These are phyloP conservation scores for Dothideomycetes sp. DNA, from an alignment of 2,329 filamentous ascomycete species.

Conservation along the genomic window DNA sequence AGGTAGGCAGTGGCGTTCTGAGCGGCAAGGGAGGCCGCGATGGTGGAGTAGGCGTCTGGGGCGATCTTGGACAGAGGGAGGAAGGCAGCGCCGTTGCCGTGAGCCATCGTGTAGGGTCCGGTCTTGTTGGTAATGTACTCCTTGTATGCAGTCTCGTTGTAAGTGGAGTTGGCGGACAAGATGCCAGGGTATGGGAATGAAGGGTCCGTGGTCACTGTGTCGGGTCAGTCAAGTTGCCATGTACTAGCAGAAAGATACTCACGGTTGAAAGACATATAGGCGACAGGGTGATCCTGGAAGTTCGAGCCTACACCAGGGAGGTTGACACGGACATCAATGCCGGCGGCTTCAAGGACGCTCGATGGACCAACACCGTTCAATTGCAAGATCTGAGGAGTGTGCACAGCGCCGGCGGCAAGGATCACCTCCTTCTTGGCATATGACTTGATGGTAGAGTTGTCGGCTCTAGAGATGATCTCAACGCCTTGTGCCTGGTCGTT, in stretches of 20 bases:
- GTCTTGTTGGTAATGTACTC: constrained; percentile 15
- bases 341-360: constrained; percentile 15
- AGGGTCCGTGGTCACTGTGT: background rate
- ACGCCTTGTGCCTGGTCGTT: constrained; percentile 5
- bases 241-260: too few species aligned
- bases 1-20: constrained; percentile 13
- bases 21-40: constrained; percentile 3
- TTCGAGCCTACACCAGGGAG: constrained; percentile 23
- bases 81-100: constrained; percentile 15
- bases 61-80: constrained; percentile 11
- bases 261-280: constrained; percentile 6
- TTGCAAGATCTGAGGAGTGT: constrained; percentile 24
- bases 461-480: constrained; percentile 3
- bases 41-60: constrained; percentile 6
- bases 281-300: constrained; percentile 18
- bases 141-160: constrained; percentile 16
- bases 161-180: constrained; percentile 17
- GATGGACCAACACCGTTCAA: constrained; percentile 17
- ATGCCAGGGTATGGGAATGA: constrained; percentile 17
- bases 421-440: constrained; percentile 20
- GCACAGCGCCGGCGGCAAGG: constrained; percentile 23
- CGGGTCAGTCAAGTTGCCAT: too few species aligned
- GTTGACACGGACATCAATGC: constrained; percentile 19
- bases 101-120: constrained; percentile 24
- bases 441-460: background rate